phyloP scores from a whole-genome alignment of 495 filamentous ascomycete species.

The Penicillium egyptiacum region DNA sequence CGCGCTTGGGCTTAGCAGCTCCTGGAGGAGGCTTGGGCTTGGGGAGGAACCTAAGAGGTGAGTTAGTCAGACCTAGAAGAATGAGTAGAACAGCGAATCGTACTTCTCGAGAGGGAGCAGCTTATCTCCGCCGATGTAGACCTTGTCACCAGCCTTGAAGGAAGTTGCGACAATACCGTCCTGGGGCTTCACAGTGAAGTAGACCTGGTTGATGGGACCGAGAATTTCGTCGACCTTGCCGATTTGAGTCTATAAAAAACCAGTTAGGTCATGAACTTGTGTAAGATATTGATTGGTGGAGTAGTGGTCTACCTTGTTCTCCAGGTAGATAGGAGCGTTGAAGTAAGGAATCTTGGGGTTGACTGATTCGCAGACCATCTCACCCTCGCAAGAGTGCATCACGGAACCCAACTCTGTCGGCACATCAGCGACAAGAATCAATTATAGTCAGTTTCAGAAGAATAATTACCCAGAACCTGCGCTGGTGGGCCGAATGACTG shows the following conservation, averaged over 20 bases:
- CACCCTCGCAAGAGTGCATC: slow-evolving; percentile 91
- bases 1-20: slow-evolving; percentile 58
- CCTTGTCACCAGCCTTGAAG: slow-evolving; percentile 95
- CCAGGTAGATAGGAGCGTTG: slow-evolving; percentile 97
- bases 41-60: slow-evolving; percentile 70
- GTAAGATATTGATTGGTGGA: neutral
- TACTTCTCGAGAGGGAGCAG: slow-evolving; percentile 87
- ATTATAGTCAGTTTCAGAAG: slow-evolving; percentile 1
- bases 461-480: slow-evolving; percentile 58
- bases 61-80: slow-evolving; percentile 19
- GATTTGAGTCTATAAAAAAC: slow-evolving; percentile 49
- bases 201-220: slow-evolving; percentile 92
- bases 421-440: slow-evolving; percentile 25
- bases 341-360: slow-evolving; percentile 98
- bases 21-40: slow-evolving; percentile 83
- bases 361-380: slow-evolving; percentile 90
- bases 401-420: slow-evolving; percentile 83
- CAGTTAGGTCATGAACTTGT: slow-evolving; percentile 22
- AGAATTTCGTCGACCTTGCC: slow-evolving; percentile 68
- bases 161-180: slow-evolving; percentile 92
- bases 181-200: slow-evolving; percentile 95
- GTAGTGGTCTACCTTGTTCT: slow-evolving; percentile 75
- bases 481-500: slow-evolving; percentile 66
- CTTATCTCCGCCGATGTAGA: slow-evolving; percentile 93
- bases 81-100: slow-evolving; percentile 7